phyloP scores from a whole-genome alignment of 371 early-diverging fungal species.

The Mucor mucedo region DNA sequence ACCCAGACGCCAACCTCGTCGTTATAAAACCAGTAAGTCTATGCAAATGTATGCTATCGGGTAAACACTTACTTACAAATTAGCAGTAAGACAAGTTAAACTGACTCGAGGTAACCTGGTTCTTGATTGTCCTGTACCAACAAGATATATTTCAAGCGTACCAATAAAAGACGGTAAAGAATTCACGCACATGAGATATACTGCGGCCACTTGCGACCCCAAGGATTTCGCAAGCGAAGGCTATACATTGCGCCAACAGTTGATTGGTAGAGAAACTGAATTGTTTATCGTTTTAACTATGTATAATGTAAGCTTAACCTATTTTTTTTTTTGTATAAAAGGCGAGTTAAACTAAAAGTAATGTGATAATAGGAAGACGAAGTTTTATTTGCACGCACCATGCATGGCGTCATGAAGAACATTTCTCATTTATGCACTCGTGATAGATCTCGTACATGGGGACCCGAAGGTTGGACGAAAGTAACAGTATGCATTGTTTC shows the following conservation, averaged over 20 bases:
- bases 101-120: conserved; percentile 79
- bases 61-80: not conserved
- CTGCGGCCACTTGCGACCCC: conserved; percentile 84
- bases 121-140: conserved; percentile 79
- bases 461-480: conserved; percentile 91
- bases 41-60: not conserved
- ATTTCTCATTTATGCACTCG: conserved; percentile 87
- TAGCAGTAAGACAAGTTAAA: conserved; percentile 60
- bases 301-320: conserved; percentile 66
- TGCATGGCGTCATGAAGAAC: conserved; percentile 90
- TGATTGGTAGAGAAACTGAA: conserved; percentile 80
- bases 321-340: too few species aligned
- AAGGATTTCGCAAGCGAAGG: conserved; percentile 74
- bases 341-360: not conserved
- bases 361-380: conserved; percentile 80
- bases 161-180: conserved; percentile 68
- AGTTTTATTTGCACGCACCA: conserved; percentile 87
- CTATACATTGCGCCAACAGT: conserved; percentile 84
- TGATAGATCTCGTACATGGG: conserved; percentile 83
- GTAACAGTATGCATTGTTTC: conserved; percentile 90
- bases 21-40: conserved; percentile 66
- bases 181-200: conserved; percentile 83
- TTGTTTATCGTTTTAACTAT: conserved; percentile 87
- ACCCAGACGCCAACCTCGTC: conserved; percentile 62
- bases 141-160: conserved; percentile 60